A percentile compares a stretch with the other conserved stretches of the same genome.
Evolutionary conservation across 495 filamentous ascomycete genomes (phyloP).

Genomic region (Neurospora sp.): DNA sequence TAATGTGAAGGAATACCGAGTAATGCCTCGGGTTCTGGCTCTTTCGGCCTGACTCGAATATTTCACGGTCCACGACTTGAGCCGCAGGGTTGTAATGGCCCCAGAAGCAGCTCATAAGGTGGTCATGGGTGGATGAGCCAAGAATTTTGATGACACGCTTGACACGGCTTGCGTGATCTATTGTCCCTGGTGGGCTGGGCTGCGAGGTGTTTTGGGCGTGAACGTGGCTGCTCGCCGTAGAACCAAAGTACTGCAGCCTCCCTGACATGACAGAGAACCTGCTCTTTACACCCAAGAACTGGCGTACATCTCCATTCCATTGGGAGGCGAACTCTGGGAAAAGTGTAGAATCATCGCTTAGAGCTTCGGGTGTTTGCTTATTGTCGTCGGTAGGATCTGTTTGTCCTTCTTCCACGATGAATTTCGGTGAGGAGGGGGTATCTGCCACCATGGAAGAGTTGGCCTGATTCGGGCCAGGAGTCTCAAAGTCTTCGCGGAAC

Average conservation of each 20-base stretch:
- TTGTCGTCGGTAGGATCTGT: constrained; percentile 7
- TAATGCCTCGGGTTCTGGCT: constrained; percentile 35
- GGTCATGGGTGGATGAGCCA: constrained; percentile 34
- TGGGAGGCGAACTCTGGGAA: constrained; percentile 20
- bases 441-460: constrained; percentile 10
- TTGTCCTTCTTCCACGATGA: constrained; percentile 18
- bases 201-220: constrained; percentile 12
- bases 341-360: constrained; percentile 16
- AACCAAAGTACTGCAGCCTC: constrained; percentile 36
- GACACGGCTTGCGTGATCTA: constrained; percentile 31
- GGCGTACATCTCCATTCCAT: constrained; percentile 31
- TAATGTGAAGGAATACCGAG: constrained; percentile 41
- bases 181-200: constrained; percentile 9
- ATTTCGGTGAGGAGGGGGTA: constrained; percentile 18
- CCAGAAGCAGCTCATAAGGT: constrained; percentile 44
- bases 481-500: constrained; percentile 1
- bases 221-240: constrained; percentile 32
- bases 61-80: constrained; percentile 36
- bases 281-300: constrained; percentile 31
- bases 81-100: constrained; percentile 36
- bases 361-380: not conserved
- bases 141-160: constrained; percentile 36
- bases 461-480: constrained; percentile 6
- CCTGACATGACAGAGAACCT: constrained; percentile 35
- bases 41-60: constrained; percentile 40